Evolutionary conservation across 768 basidiomycete genomes (phyloP).

Genomic region (Imleria badia): DNA sequence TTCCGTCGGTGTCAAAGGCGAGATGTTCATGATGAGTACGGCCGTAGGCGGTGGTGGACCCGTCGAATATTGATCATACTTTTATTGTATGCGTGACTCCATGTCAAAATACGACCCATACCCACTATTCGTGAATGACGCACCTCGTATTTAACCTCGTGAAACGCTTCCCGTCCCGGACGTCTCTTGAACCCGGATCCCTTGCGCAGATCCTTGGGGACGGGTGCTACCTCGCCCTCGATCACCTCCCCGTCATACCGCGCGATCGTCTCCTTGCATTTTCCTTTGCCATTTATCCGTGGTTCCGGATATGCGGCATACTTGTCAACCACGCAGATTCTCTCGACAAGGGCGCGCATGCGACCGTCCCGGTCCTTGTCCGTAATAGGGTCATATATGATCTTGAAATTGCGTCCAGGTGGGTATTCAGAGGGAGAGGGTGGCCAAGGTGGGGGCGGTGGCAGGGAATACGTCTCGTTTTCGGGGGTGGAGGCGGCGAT

Average conservation of each 20-base stretch:
- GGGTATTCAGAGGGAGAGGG: conserved; percentile 53
- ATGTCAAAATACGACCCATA: conserved; percentile 4
- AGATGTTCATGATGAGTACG: conserved; percentile 71
- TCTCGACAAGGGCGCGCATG: conserved; percentile 41
- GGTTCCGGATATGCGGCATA: conserved; percentile 24
- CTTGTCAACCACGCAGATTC: conserved; percentile 36
- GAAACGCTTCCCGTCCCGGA: conserved; percentile 39
- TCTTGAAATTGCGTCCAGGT: conserved; percentile 50
- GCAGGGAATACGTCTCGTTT: conserved; percentile 38
- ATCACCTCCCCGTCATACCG: conserved; percentile 58
- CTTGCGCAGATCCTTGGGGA: conserved; percentile 56
- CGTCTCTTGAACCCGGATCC: conserved; percentile 36
- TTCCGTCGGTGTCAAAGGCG: conserved; percentile 65
- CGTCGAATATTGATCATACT: conserved; percentile 77
- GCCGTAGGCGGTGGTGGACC: conserved; percentile 72
- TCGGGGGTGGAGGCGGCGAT: conserved; percentile 24
- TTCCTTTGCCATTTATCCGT: conserved; percentile 61
- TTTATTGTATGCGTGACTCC: conserved; percentile 4
- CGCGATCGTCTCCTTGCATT: conserved; percentile 57
- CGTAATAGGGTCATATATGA: conserved; percentile 60
- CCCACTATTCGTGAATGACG: conserved; percentile 12
- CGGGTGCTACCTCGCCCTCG: conserved; percentile 40
- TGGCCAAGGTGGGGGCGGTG: conserved; percentile 53
- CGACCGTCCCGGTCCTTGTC: conserved; percentile 47
- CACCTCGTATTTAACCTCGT: conserved; percentile 58